Conservation (phyloP, 2,329 filamentous ascomycete genomes). For the Aschersonia sp. region DNA sequence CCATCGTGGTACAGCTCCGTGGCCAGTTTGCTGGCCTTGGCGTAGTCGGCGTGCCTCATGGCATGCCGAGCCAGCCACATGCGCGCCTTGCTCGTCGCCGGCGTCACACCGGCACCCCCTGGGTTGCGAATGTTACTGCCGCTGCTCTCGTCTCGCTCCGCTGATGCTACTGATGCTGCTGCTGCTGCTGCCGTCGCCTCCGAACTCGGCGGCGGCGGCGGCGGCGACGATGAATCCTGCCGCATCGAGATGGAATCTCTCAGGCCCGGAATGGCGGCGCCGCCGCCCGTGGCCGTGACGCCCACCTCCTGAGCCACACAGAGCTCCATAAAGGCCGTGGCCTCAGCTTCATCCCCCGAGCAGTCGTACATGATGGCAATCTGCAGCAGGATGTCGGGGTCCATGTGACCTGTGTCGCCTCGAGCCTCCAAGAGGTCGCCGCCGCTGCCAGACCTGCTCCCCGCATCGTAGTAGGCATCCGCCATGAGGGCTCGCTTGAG, state of each 20-base stretch:
- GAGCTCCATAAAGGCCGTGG: conserved; percentile 89
- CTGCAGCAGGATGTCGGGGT: conserved; percentile 80
- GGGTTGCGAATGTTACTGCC: neutral
- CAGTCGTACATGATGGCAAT: conserved; percentile 84
- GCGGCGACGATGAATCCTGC: conserved; percentile 30
- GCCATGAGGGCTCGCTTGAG: conserved; percentile 84
- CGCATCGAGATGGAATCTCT: conserved; percentile 33
- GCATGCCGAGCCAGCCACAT: conserved; percentile 86
- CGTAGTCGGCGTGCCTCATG: conserved; percentile 61
- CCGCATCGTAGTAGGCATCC: conserved; percentile 68
- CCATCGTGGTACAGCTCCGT: conserved; percentile 92
- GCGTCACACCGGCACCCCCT: conserved; percentile 69
- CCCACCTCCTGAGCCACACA: conserved; percentile 88
- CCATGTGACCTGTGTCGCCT: conserved; percentile 48
- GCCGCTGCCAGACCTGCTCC: conserved; percentile 37
- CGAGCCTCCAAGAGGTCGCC: conserved; percentile 31
- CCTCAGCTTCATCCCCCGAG: conserved; percentile 62
- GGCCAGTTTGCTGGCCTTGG: conserved; percentile 64
- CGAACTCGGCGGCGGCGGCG: conserved; percentile 21
- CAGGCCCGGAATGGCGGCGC: conserved; percentile 14
- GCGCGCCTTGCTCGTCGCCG: conserved; percentile 79
- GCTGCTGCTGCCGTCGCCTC: conserved; percentile 14
- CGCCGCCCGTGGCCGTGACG: conserved; percentile 24
- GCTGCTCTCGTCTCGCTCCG: conserved; percentile 8
- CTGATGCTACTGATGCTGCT: neutral